A percentile compares a stretch with the other conserved stretches of the same genome.
Evolutionary conservation across 306 rosid species (phyloP).

Genomic region (Biancaea sappan): DNA sequence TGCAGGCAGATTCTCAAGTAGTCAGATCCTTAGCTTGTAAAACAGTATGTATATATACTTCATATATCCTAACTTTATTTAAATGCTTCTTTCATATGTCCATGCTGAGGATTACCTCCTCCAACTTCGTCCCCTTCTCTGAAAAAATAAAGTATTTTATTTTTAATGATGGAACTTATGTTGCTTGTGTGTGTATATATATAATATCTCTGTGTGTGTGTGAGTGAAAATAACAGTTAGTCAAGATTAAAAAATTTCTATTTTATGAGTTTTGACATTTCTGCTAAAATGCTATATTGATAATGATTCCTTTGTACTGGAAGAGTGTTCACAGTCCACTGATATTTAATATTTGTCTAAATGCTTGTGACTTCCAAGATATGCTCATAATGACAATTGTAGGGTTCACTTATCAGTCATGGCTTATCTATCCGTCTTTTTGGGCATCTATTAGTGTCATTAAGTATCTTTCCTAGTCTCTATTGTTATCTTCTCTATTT

Average conservation of each 20-base stretch:
- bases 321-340: background rate
- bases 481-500: background rate
- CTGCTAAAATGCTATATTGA: background rate
- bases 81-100: slow-evolving; percentile 5
- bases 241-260: background rate
- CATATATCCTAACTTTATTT: slow-evolving; percentile 16
- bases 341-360: background rate
- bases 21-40: slow-evolving; percentile 85
- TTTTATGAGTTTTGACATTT: background rate
- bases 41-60: slow-evolving; percentile 54
- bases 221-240: slow-evolving; percentile 5
- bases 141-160: background rate
- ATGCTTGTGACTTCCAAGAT: background rate
- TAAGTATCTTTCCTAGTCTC: background rate
- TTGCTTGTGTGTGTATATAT: slow-evolving; percentile 1
- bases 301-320: background rate
- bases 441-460: background rate
- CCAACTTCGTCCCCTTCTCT: background rate
- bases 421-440: background rate
- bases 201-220: too few relatives aligned
- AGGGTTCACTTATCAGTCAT: background rate
- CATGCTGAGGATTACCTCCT: slow-evolving; percentile 8
- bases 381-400: background rate
- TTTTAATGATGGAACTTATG: background rate
- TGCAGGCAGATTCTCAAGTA: slow-evolving; percentile 75